Evolutionary conservation across 2,329 filamentous ascomycete species (phyloP).

Genomic region (Neonectria magnoliae): DNA sequence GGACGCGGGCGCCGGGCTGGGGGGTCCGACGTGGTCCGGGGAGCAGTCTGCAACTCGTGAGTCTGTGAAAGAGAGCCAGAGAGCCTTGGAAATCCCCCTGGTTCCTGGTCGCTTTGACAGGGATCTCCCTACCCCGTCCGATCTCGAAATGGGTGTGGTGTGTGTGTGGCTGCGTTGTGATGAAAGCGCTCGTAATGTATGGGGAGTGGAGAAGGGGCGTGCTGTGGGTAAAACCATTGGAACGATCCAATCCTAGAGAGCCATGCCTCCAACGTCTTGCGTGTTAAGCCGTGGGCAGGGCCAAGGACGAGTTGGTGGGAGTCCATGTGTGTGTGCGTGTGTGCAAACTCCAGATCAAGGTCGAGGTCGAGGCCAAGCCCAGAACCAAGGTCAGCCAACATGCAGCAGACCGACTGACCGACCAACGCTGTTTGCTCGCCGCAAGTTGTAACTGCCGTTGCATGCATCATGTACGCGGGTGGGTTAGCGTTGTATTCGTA

Average conservation of each 20-base stretch:
- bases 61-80: background rate
- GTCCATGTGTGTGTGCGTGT: background rate
- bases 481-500: background rate
- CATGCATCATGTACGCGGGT: background rate
- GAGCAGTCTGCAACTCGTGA: background rate
- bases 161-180: slow-evolving; percentile 37
- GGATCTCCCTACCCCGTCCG: slow-evolving; percentile 27
- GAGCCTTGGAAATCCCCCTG: slow-evolving; percentile 16
- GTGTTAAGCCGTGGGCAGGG: background rate
- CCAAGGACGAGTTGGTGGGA: background rate
- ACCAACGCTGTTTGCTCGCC: background rate
- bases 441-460: background rate
- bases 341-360: background rate
- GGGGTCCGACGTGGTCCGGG: slow-evolving; percentile 16
- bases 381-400: background rate
- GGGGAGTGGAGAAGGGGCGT: slow-evolving; percentile 7
- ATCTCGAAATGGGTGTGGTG: slow-evolving; percentile 26
- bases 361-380: background rate
- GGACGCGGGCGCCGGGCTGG: slow-evolving; percentile 26
- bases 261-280: background rate
- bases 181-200: slow-evolving; percentile 16
- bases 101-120: slow-evolving; percentile 26
- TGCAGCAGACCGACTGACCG: background rate
- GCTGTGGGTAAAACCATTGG: background rate
- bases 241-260: background rate